Evolutionary conservation across 2,329 filamentous ascomycete species (phyloP).

Genomic region (Aspergillus bombycis): DNA sequence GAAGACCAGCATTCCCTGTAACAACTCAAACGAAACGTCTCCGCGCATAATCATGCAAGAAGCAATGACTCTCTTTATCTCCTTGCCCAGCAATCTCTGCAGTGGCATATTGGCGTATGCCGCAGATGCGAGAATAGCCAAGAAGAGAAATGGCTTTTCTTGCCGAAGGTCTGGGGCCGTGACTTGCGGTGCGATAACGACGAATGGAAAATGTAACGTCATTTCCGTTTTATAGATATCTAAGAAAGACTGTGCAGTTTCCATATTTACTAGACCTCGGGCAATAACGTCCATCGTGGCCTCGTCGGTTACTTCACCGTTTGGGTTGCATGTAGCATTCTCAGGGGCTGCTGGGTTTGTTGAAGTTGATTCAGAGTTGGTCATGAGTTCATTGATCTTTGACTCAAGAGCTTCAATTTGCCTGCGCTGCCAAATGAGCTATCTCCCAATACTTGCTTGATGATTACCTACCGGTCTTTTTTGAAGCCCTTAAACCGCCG

Average conservation of each 20-base stretch:
- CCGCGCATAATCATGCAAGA: slow-evolving; percentile 35
- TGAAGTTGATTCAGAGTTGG: background rate
- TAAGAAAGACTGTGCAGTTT: slow-evolving; percentile 28
- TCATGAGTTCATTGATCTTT: slow-evolving; percentile 15
- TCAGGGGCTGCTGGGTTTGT: background rate
- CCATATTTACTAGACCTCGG: slow-evolving; percentile 19
- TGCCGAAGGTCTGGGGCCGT: slow-evolving; percentile 31
- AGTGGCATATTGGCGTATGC: slow-evolving; percentile 37
- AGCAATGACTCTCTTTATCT: slow-evolving; percentile 35
- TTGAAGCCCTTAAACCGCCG: slow-evolving; percentile 39
- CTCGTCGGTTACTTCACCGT: too few species aligned
- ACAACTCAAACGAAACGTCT: slow-evolving; percentile 41
- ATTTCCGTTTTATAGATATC: slow-evolving; percentile 38
- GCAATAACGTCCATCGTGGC: slow-evolving; percentile 21
- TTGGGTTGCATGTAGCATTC: background rate
- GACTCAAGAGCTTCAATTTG: slow-evolving; percentile 43
- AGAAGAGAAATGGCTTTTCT: slow-evolving; percentile 39
- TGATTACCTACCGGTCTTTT: slow-evolving; percentile 37
- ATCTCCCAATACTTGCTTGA: background rate
- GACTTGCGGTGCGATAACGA: slow-evolving; percentile 32
- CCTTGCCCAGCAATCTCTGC: slow-evolving; percentile 36
- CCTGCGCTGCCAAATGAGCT: slow-evolving; percentile 20
- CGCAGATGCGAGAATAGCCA: slow-evolving; percentile 35
- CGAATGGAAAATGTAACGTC: slow-evolving; percentile 44
- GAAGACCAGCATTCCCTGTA: slow-evolving; percentile 44